Percentiles rank a stretch among this genome's conserved stretches.
phyloP scores from a whole-genome alignment of 139 green algal species.

The Tetraselmis chui region DNA sequence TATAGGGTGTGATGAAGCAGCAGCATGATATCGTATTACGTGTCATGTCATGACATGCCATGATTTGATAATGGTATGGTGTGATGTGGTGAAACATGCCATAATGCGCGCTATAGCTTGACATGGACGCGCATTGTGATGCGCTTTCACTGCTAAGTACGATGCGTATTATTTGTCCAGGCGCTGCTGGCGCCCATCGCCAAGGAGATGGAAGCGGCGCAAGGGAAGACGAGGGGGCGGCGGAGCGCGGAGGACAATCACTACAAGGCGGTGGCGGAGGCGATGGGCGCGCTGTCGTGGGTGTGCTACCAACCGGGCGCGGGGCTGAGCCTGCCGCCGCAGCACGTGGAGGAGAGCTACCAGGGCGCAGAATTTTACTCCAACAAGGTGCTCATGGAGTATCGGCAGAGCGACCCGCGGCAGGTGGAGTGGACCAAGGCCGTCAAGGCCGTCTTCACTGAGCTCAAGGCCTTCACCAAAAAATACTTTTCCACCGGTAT shows the following conservation, averaged over 20 bases:
- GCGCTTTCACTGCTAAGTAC: conserved; percentile 31
- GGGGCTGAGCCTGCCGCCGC: conserved; percentile 62
- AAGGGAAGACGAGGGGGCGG: conserved; percentile 39
- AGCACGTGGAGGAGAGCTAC: conserved; percentile 73
- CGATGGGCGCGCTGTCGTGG: conserved; percentile 63
- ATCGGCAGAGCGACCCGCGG: conserved; percentile 36
- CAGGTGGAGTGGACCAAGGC: conserved; percentile 66
- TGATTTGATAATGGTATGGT: too few relatives aligned
- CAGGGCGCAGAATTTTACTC: conserved; percentile 80
- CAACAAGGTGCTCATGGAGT: conserved; percentile 84
- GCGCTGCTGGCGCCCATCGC: conserved; percentile 58
- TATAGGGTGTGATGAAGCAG: too few relatives aligned
- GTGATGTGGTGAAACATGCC: too few relatives aligned
- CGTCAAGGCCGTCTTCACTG: conserved; percentile 48
- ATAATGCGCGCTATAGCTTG: too few relatives aligned
- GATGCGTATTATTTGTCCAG: conserved; percentile 43
- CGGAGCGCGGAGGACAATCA: conserved; percentile 50
- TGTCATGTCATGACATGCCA: too few relatives aligned
- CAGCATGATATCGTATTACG: too few relatives aligned
- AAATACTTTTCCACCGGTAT: neutral
- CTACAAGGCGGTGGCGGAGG: conserved; percentile 66
- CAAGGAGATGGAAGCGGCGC: conserved; percentile 47
- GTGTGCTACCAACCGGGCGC: conserved; percentile 55
- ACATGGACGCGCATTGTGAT: neutral
- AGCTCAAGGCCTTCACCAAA: neutral